Conservation (phyloP, 2,329 filamentous ascomycete species). For the Pezicula carpinea region DNA sequence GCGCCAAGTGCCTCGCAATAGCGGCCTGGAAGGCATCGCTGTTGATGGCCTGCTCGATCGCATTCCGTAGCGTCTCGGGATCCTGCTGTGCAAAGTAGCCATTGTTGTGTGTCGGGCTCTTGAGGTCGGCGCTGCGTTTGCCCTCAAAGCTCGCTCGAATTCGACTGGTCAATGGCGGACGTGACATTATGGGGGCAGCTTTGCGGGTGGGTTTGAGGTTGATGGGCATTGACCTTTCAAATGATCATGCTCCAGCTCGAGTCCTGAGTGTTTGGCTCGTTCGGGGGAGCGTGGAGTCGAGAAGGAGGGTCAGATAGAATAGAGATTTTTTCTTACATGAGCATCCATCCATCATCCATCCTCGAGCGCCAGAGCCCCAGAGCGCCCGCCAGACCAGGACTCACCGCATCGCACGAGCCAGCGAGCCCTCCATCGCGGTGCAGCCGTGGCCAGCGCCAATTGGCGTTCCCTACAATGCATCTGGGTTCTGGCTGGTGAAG, state of each 20-base stretch:
- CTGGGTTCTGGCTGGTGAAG: background rate
- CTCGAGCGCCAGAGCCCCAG: no score
- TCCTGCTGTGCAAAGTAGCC: conserved; percentile 16
- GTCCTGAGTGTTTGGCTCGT: background rate
- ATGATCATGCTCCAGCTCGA: background rate
- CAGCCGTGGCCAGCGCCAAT: no score
- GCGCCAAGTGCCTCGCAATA: conserved; percentile 26
- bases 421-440: no score
- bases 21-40: conserved; percentile 25
- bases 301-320: conserved; percentile 1
- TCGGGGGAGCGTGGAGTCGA: background rate
- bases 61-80: conserved; percentile 20
- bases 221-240: conserved; percentile 1
- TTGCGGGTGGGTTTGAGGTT: background rate
- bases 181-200: conserved; percentile 11
- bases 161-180: conserved; percentile 25
- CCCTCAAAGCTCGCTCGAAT: conserved; percentile 26
- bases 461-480: background rate
- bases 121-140: conserved; percentile 15
- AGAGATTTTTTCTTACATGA: conserved; percentile 2
- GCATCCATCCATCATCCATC: no score
- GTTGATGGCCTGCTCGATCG: conserved; percentile 24
- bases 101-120: conserved; percentile 10
- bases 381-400: no score
- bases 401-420: conserved; percentile 1